Percentiles rank a stretch among this genome's conserved stretches.
Evolutionary conservation across 345 rosid species (phyloP).

Genomic region (Moricandia moricandioides): DNA sequence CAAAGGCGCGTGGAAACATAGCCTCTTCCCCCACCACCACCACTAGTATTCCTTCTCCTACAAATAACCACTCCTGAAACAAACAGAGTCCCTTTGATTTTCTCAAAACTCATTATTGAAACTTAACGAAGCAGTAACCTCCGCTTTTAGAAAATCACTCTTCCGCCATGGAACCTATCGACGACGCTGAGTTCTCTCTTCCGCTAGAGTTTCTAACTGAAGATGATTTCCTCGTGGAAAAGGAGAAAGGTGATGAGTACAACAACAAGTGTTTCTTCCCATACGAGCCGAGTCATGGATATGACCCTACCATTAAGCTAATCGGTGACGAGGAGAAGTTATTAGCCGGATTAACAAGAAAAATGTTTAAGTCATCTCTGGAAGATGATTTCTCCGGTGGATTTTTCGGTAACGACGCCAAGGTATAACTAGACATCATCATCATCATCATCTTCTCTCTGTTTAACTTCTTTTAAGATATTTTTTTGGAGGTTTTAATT

Average conservation of each 20-base stretch:
- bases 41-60: constrained; percentile 17
- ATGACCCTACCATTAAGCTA: constrained; percentile 60
- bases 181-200: constrained; percentile 74
- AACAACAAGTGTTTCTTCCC: neutral
- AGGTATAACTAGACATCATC: constrained; percentile 35
- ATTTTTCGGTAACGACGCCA: constrained; percentile 5
- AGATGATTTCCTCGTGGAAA: constrained; percentile 48
- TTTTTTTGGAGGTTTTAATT: neutral
- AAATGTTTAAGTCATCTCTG: constrained; percentile 48
- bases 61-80: constrained; percentile 35
- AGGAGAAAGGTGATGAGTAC: neutral
- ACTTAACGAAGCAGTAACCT: constrained; percentile 44
- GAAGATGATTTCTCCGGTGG: constrained; percentile 38
- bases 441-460: neutral
- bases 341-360: constrained; percentile 42
- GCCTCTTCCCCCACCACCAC: constrained; percentile 19
- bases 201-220: constrained; percentile 73
- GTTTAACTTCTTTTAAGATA: neutral
- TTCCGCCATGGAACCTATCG: constrained; percentile 50
- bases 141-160: neutral
- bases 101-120: constrained; percentile 37
- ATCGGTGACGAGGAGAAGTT: constrained; percentile 59
- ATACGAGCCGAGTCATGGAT: constrained; percentile 36
- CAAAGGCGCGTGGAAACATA: constrained; percentile 20
- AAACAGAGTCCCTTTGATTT: constrained; percentile 37